phyloP scores from a whole-genome alignment of 2,329 filamentous ascomycete species.

The Sporothrix luriei region DNA sequence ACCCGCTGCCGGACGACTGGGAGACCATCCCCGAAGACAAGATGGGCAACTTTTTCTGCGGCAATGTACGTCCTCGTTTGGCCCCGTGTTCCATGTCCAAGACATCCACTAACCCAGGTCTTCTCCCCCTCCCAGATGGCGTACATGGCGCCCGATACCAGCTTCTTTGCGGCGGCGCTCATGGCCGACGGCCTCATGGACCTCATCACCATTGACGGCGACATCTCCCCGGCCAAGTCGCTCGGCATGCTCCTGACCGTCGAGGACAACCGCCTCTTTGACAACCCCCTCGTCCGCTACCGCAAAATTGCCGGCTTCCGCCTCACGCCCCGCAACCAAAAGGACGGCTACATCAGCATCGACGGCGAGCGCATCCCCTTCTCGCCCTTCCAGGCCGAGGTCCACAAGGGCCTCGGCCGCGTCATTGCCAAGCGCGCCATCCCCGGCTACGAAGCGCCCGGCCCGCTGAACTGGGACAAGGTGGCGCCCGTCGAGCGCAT shows the following conservation, averaged over 20 bases:
- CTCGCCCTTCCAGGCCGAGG: conserved; percentile 85
- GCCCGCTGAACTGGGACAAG: conserved; percentile 56
- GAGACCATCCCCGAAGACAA: conserved; percentile 71
- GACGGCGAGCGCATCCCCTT: conserved; percentile 89
- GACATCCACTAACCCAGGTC: too few species aligned
- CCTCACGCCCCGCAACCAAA: conserved; percentile 71
- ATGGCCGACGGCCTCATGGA: conserved; percentile 86
- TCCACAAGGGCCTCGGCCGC: conserved; percentile 79
- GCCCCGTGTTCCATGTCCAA: too few species aligned
- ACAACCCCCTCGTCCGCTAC: conserved; percentile 75
- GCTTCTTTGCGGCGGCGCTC: conserved; percentile 83
- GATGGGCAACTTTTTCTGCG: conserved; percentile 89
- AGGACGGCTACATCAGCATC: conserved; percentile 85
- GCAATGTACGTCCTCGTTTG: conserved; percentile 64
- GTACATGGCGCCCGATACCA: conserved; percentile 82
- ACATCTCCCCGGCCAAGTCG: conserved; percentile 67
- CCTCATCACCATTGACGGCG: conserved; percentile 76
- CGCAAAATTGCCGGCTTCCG: conserved; percentile 86
- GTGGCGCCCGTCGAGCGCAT: conserved; percentile 40
- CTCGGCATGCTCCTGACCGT: conserved; percentile 71
- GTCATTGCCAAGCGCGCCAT: conserved; percentile 74
- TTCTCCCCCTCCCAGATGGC: conserved; percentile 62
- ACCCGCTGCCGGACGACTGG: conserved; percentile 78
- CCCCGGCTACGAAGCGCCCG: conserved; percentile 69
- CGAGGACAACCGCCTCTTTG: conserved; percentile 75